Evolutionary conservation across 73 alveolate species (phyloP).

Genomic region (Urostyla sp.): DNA sequence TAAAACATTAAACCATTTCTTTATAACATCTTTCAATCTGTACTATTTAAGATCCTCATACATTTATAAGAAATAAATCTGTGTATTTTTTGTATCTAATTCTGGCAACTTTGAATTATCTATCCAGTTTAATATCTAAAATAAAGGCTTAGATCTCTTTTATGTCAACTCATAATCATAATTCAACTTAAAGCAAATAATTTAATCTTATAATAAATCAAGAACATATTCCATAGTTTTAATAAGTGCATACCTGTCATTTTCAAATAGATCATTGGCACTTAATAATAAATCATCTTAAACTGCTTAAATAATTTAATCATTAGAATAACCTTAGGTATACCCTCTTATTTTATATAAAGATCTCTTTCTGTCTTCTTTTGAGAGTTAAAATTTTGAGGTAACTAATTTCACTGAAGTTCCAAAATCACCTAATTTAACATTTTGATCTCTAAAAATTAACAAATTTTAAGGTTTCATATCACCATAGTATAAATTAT

Average conservation of each 20-base stretch:
- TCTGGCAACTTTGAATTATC: background rate
- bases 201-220: too few species aligned
- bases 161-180: too few species aligned
- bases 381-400: background rate
- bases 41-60: background rate
- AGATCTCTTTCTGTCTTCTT: too few species aligned
- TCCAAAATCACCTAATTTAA: conserved; percentile 54
- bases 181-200: too few species aligned
- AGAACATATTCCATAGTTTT: background rate
- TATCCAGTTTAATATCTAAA: too few species aligned
- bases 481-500: conserved; percentile 40
- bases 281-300: background rate
- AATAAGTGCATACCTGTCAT: conserved; percentile 13
- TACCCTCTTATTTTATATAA: background rate
- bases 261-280: background rate
- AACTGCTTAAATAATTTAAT: background rate
- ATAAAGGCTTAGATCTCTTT: too few species aligned
- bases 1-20: too few species aligned
- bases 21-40: background rate
- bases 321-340: background rate
- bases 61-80: background rate
- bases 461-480: conserved; percentile 46
- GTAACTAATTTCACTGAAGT: conserved; percentile 31
- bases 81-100: background rate
- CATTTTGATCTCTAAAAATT: conserved; percentile 19